Conservation (phyloP, 768 basidiomycete species). For the Termitomyces sp. region DNA sequence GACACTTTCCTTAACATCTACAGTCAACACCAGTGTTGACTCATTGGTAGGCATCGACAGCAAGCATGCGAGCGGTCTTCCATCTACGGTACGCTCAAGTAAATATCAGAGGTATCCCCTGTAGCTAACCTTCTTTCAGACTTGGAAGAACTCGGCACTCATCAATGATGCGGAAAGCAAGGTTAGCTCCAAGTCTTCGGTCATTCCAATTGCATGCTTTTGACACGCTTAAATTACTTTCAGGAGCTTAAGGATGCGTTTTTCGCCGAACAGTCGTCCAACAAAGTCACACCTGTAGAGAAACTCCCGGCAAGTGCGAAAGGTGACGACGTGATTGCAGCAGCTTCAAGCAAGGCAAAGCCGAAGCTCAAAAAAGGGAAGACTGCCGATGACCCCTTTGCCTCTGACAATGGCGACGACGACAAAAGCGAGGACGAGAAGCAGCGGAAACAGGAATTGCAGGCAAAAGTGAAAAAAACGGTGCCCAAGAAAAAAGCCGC, state of each 20-base stretch:
- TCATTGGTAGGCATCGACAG: slow-evolving; percentile 55
- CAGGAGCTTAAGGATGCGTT: slow-evolving; percentile 62
- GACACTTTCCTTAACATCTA: neutral
- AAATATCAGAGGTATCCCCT: neutral
- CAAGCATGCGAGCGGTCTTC: slow-evolving; percentile 70
- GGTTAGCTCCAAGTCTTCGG: slow-evolving; percentile 24
- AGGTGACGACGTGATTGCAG: slow-evolving; percentile 3
- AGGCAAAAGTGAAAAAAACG: slow-evolving; percentile 22
- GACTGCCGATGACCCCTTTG: slow-evolving; percentile 50
- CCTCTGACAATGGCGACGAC: slow-evolving; percentile 38
- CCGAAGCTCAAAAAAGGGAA: slow-evolving; percentile 43
- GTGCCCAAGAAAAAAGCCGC: slow-evolving; percentile 42
- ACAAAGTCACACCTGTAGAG: slow-evolving; percentile 17
- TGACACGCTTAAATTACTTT: neutral
- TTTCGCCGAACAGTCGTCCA: slow-evolving; percentile 38
- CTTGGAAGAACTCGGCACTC: slow-evolving; percentile 62
- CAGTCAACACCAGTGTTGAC: neutral
- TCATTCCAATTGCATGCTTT: neutral
- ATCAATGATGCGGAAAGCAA: slow-evolving; percentile 58
- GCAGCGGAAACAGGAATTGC: slow-evolving; percentile 1
- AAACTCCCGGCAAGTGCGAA: neutral
- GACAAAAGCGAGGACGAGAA: slow-evolving; percentile 19
- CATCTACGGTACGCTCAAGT: slow-evolving; percentile 46
- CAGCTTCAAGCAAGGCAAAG: slow-evolving; percentile 29
- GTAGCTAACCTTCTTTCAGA: slow-evolving; percentile 26